Evolutionary conservation across 345 rosid species (phyloP).

Genomic region (Lumnitzera littorea): DNA sequence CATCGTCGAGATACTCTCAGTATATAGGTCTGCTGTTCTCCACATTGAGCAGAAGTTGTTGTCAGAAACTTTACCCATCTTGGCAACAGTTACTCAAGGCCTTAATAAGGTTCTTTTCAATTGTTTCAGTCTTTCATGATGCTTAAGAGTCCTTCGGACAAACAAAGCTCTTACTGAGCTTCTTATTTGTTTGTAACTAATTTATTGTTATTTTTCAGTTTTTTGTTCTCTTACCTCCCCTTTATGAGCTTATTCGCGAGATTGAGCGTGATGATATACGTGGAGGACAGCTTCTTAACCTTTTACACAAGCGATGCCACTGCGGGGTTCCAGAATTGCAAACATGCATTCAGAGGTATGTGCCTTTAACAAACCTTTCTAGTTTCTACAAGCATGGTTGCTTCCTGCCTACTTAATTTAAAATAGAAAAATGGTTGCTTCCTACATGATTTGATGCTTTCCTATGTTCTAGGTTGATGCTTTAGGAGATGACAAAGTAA

Average conservation of each 20-base stretch:
- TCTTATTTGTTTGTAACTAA: background rate
- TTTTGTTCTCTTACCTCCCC: constrained; percentile 78
- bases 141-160: background rate
- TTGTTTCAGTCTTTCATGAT: background rate
- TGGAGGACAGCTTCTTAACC: constrained; percentile 87
- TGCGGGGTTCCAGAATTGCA: constrained; percentile 97
- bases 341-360: constrained; percentile 87
- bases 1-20: constrained; percentile 74
- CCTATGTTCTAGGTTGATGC: background rate
- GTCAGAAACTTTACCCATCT: constrained; percentile 68
- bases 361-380: constrained; percentile 1
- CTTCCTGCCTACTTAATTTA: background rate
- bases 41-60: constrained; percentile 79
- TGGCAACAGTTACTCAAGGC: constrained; percentile 82
- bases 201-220: constrained; percentile 34
- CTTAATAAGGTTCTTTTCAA: constrained; percentile 64
- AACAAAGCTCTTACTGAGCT: background rate
- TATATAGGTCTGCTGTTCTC: constrained; percentile 86
- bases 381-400: constrained; percentile 3
- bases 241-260: constrained; percentile 82
- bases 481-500: background rate
- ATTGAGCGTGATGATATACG: constrained; percentile 84
- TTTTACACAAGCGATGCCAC: constrained; percentile 78
- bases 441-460: background rate
- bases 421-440: too few relatives aligned